Evolutionary conservation across 257 asterid genomes (phyloP), one percentile per base, ranked within the genome.

Genomic region (Knoxia roxburghii): DNA sequence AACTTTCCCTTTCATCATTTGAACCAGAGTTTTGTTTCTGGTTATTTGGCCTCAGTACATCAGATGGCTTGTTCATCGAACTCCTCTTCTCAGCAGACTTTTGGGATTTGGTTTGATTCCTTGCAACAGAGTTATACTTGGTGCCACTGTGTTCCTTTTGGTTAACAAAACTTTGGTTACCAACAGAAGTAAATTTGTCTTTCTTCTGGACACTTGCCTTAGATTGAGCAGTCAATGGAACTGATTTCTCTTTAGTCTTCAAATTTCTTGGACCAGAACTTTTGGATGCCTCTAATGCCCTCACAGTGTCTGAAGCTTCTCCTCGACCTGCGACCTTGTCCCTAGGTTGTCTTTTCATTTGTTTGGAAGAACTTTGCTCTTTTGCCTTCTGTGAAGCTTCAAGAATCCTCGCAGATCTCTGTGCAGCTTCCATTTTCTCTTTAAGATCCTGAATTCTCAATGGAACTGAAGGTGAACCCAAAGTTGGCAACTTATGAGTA

Each of bases 11-110:
- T 6, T 70, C 89, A 76, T 78, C 83, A 65, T 55, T 57, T n/a
- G 84, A 72, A 59, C 73, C 84, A 70, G 79, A 68, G 77, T 90
- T 94, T 81, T 90, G 99, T 85, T 84, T 94, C 86, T 84, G 97
- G 73, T 88, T 87, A 69, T 94, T 94, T 79, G 80, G 81, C 82
- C 84, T 83, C 56, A 94, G 96, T 64, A 79, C 95, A 73, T 85
- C 92, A 57, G 92, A 68, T 33, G 82, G 71, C 74, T 72, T 83
- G 77, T 78, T 80, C 56, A 75, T 50, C 32, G 84, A 69, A 81
- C 68, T 67, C 71, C 73, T 79, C 68, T 71, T 88, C 68, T 85
- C 95, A 71, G 71, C 71, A 77, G 67, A 83, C 83, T 80, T 90
- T 64, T 73, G 85, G 57, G 73, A 48, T 55, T 64, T 82, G 51